phyloP scores from a whole-genome alignment of 2,329 filamentous ascomycete genomes.

The Boeremia exigua region DNA sequence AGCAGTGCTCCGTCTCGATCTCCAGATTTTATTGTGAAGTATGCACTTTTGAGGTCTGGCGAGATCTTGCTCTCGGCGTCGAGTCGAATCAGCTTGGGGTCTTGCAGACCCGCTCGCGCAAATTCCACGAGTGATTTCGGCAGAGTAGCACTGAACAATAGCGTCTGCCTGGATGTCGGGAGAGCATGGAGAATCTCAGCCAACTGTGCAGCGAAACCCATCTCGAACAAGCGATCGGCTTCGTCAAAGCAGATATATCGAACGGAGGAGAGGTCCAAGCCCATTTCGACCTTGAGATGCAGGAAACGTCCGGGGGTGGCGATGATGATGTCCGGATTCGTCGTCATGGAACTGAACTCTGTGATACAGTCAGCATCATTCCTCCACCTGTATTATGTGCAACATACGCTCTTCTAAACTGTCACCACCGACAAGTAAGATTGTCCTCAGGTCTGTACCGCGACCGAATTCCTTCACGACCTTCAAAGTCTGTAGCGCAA shows the following conservation, averaged over 20 bases:
- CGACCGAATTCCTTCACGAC: slow-evolving; percentile 93
- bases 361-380: slow-evolving; percentile 6
- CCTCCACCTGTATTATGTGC: background rate
- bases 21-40: slow-evolving; percentile 88
- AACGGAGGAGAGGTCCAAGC: slow-evolving; percentile 85
- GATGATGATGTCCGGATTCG: slow-evolving; percentile 96
- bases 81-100: slow-evolving; percentile 86
- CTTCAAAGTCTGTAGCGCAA: slow-evolving; percentile 93
- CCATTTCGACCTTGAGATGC: slow-evolving; percentile 97
- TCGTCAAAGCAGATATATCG: slow-evolving; percentile 97
- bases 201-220: slow-evolving; percentile 95
- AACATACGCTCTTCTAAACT: slow-evolving; percentile 78
- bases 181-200: slow-evolving; percentile 91
- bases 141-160: slow-evolving; percentile 93
- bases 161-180: slow-evolving; percentile 82
- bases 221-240: slow-evolving; percentile 95
- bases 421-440: slow-evolving; percentile 91
- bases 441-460: slow-evolving; percentile 89
- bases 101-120: slow-evolving; percentile 88
- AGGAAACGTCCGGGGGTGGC: slow-evolving; percentile 95
- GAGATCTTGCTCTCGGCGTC: slow-evolving; percentile 97
- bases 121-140: slow-evolving; percentile 96
- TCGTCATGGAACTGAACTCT: slow-evolving; percentile 86
- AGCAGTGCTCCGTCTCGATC: slow-evolving; percentile 94
- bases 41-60: slow-evolving; percentile 91